Evolutionary conservation across 768 basidiomycete genomes (phyloP), one percentile per base, ranked within the genome.

Genomic region (Termitomyces titanicus): DNA sequence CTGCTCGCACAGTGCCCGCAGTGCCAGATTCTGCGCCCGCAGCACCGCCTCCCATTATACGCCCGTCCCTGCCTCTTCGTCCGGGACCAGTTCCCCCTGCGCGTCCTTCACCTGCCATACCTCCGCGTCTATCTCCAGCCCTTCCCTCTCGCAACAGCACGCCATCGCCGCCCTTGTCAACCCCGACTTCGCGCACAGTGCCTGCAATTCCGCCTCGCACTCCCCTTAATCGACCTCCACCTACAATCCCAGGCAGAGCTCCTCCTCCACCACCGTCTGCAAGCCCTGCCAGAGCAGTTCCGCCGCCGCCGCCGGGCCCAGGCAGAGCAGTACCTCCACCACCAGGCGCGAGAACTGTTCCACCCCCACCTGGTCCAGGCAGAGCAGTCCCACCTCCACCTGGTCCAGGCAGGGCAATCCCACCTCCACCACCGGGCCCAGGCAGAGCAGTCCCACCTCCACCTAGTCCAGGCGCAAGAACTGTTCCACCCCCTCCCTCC

Each of bases 291-390:
- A 69, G 75, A 56, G 61, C 56, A 34, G 69, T 66, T 13, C 77
- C 77, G 25, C 72, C 68, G 12, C 74, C 73, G 11, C 75, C 75
- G 6, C 75, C n/a, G n/a, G n/a, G n/a, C n/a, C n/a, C n/a, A n/a
- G n/a, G n/a, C n/a, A n/a, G n/a, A n/a, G n/a, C n/a, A n/a, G n/a
- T n/a, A n/a, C n/a, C n/a, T n/a, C n/a, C n/a, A n/a, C n/a, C n/a
- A n/a, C n/a, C n/a, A n/a, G n/a, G n/a, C n/a, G n/a, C n/a, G n/a
- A n/a, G n/a, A n/a, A n/a, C n/a, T n/a, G n/a, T n/a, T n/a, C n/a
- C n/a, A n/a, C n/a, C n/a, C n/a, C n/a, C n/a, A n/a, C n/a, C n/a
- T n/a, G n/a, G n/a, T n/a, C n/a, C n/a, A n/a, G n/a, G n/a, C n/a
- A n/a, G n/a, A n/a, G n/a, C n/a, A n/a, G n/a, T n/a, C n/a, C n/a